Base-by-base conservation (phyloP, 345 rosid species). In the Lepidium sativum region DNA sequence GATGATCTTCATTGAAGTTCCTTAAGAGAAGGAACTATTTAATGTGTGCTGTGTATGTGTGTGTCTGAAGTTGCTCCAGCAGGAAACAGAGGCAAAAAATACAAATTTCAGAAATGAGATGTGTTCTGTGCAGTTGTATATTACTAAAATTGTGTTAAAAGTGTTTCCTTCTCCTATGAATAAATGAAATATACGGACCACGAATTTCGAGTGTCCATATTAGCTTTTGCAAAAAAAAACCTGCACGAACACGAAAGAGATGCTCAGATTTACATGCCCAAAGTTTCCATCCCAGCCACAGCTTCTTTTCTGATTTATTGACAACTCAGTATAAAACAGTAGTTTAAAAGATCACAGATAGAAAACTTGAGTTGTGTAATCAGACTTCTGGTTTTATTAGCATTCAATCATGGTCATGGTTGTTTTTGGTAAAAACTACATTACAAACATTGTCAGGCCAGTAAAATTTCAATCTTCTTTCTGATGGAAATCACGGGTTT, bases 241-340 rank as follows among this genome's bases (percentile, higher is more conserved):
- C 99, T 94, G 99, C 99, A 90, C 73, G 80, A 83, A 82, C 87
- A 86, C 64, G 85, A 86, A 86, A 86, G 79, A 86, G 83, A 90
- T 78, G 82, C 78, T 89, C 88, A 89, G 97, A 77, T 79, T 76
- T 75, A 78, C 83, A 78, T 32, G 65, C 59, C 69, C 81, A 80
- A 70, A 60, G 67, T 78, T 53, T 34, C 40, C 75, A 71, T 49
- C 65, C 40, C 54, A 56, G 45, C 77, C 72, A 60, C 57, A 66
- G 62, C 71, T 53, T 66, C 72, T 51, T 65, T 59, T 65, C 67
- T 65, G 63, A 59, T 18, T 37, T 43, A 52, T 58, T 48, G 12
- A 60, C 60, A 60, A 52, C 74, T 56, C 38, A 63, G 34, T 47
- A 70, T 63, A 64, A 64, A 52, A 63, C 70, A 39, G 2, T 20